Evolutionary conservation across 2,329 filamentous ascomycete genomes (phyloP).

Genomic region (Lasiodiplodia theobromae): DNA sequence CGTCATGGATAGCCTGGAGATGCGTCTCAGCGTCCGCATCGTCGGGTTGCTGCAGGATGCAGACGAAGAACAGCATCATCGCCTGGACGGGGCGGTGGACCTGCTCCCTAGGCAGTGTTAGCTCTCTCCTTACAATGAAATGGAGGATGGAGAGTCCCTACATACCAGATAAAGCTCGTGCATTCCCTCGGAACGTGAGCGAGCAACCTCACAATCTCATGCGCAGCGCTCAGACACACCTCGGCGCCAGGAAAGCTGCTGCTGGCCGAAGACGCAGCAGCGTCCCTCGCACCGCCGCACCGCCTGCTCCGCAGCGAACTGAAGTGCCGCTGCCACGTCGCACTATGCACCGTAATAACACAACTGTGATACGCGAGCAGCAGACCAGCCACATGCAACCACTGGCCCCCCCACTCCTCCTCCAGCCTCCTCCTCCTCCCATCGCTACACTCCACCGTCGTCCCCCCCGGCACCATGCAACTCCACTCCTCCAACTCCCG

Average conservation of each 20-base stretch:
- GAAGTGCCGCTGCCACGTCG: slow-evolving; percentile 21
- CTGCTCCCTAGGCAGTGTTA: neutral
- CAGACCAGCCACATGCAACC: neutral
- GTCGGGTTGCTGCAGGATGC: neutral
- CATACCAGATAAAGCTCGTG: slow-evolving; percentile 10
- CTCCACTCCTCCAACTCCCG: slow-evolving; percentile 3
- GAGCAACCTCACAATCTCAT: neutral
- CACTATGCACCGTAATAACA: slow-evolving; percentile 5
- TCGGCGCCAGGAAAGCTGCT: neutral
- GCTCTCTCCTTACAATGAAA: neutral
- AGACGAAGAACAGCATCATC: slow-evolving; percentile 14
- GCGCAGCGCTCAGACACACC: neutral
- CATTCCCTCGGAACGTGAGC: neutral
- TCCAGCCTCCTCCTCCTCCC: neutral
- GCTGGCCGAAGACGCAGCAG: neutral
- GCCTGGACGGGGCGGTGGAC: slow-evolving; percentile 4
- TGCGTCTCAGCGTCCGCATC: neutral
- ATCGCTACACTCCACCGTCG: neutral
- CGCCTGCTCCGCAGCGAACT: neutral
- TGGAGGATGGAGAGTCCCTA: too few species aligned
- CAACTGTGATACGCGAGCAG: slow-evolving; percentile 11
- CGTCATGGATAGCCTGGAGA: neutral
- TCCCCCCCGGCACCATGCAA: neutral
- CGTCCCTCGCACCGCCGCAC: neutral
- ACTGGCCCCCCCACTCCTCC: neutral